Base-by-base conservation (phyloP, 164 flowering plant species). In the Aristolochia contorta region DNA sequence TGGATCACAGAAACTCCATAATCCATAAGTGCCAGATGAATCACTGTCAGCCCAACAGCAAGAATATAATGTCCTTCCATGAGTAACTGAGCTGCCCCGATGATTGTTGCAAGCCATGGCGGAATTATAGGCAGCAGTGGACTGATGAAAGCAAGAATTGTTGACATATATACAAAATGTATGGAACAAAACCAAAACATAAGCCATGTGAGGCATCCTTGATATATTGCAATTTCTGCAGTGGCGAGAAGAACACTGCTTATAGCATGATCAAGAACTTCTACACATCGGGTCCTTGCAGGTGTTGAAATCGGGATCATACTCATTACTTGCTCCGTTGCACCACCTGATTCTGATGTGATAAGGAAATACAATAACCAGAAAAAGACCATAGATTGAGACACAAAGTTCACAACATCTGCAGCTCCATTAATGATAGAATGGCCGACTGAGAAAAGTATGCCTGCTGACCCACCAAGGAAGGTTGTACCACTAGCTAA, bases 181-280 rank as follows among this genome's bases (percentile, higher is more conserved):
- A 94, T 81, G 5, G 80, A 70, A 67, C 49, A 85, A 16, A 94
- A 78, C 66, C 99, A 78, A 63, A 94, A 91, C 59, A 94, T 71
- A 12, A 94, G 93, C 96, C 96, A 94, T 10, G 99, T 91, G 30
- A 91, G 71, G 65, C 91, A 91, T 49, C 99, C 99, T 69, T 91
- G 97, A 70, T 82, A 82, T 51, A 94, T 46, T 57, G 96, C 88
- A 57, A 91, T 82, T 76, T 91, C 86, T 6, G 82, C 91, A 1
- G 99, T 86, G 8, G 96, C 87, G 59, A 94, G 66, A 54, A 94
- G 81, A 32, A 86, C 96, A 3, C 99, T 89, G 3, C 95, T 84
- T 52, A 94, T 79, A 1, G 96, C 95, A 43, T 80, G 77, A 67
- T 94, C 88, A 52, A 94, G 86, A 65, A 94, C 99, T 65, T 88